phyloP scores from a whole-genome alignment of 768 basidiomycete genomes.

The Mycena venus region DNA sequence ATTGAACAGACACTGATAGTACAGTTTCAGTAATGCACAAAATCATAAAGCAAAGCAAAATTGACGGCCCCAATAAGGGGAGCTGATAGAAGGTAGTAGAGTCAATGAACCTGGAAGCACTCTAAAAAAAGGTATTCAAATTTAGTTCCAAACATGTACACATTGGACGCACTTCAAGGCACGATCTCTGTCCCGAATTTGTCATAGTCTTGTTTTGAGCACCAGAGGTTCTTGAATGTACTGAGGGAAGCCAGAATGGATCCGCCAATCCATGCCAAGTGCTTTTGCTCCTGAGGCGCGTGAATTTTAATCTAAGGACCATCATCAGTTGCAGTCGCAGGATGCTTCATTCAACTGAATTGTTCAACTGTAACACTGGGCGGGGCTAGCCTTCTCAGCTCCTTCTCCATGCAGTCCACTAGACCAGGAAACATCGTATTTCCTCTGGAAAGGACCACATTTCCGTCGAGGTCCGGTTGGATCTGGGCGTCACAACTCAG shows the following conservation, averaged over 20 bases:
- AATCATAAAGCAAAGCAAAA: too few species aligned
- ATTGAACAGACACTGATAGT: too few species aligned
- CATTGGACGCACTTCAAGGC: background rate
- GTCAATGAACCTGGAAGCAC: too few species aligned
- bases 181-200: constrained; percentile 8
- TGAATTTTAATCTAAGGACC: constrained; percentile 51
- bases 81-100: too few species aligned
- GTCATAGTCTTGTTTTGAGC: constrained; percentile 16
- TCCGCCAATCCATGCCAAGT: constrained; percentile 52
- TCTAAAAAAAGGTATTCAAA: too few species aligned
- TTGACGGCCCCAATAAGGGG: too few species aligned
- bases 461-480: background rate
- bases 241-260: constrained; percentile 4
- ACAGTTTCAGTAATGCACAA: too few species aligned
- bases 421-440: constrained; percentile 20
- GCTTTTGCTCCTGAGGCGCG: constrained; percentile 75
- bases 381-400: constrained; percentile 72
- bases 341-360: background rate
- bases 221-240: constrained; percentile 10
- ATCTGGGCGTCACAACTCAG: constrained; percentile 2
- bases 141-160: too few species aligned
- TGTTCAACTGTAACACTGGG: constrained; percentile 67
- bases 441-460: constrained; percentile 10
- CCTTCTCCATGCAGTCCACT: constrained; percentile 79
- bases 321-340: background rate